Evolutionary conservation across 768 basidiomycete species (phyloP).

Genomic region (Lactifluus hygrophoroides): DNA sequence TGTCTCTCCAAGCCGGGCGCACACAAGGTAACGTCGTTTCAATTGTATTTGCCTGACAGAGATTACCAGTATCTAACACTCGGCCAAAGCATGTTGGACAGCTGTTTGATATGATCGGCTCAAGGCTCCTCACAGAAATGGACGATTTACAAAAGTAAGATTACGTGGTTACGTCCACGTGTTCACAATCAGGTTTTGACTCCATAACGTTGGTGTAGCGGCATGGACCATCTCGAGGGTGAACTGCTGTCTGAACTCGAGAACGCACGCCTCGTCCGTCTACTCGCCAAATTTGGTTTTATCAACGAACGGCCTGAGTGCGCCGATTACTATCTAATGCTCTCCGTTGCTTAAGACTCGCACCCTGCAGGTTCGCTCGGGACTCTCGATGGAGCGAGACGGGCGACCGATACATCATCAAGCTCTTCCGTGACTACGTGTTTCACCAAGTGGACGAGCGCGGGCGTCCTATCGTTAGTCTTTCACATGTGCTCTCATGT

Average conservation of each 20-base stretch:
- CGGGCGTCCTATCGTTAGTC: slow-evolving; percentile 81
- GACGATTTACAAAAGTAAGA: slow-evolving; percentile 73
- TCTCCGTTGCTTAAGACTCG: background rate
- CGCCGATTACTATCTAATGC: slow-evolving; percentile 26
- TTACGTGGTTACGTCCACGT: background rate
- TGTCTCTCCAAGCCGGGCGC: slow-evolving; percentile 63
- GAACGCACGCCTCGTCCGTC: slow-evolving; percentile 82
- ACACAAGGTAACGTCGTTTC: slow-evolving; percentile 42
- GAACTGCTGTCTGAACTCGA: slow-evolving; percentile 87
- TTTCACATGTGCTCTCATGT: slow-evolving; percentile 85
- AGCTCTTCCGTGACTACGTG: slow-evolving; percentile 95
- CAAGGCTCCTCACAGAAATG: slow-evolving; percentile 66
- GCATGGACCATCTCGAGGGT: slow-evolving; percentile 70
- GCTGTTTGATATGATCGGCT: slow-evolving; percentile 71
- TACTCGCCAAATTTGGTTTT: slow-evolving; percentile 92
- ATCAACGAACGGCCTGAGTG: slow-evolving; percentile 99
- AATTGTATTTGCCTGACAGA: slow-evolving; percentile 1
- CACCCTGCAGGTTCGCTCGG: slow-evolving; percentile 67
- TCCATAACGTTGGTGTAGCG: slow-evolving; percentile 35
- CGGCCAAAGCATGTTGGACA: slow-evolving; percentile 61
- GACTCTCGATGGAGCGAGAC: slow-evolving; percentile 98
- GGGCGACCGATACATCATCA: slow-evolving; percentile 95
- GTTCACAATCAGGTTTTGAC: background rate
- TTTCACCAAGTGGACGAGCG: slow-evolving; percentile 95
- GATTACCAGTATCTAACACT: background rate